A percentile compares a stretch with the other conserved stretches of the same genome.
Conservation (phyloP, 2,329 filamentous ascomycete genomes). For the Colletotrichum melonis region DNA sequence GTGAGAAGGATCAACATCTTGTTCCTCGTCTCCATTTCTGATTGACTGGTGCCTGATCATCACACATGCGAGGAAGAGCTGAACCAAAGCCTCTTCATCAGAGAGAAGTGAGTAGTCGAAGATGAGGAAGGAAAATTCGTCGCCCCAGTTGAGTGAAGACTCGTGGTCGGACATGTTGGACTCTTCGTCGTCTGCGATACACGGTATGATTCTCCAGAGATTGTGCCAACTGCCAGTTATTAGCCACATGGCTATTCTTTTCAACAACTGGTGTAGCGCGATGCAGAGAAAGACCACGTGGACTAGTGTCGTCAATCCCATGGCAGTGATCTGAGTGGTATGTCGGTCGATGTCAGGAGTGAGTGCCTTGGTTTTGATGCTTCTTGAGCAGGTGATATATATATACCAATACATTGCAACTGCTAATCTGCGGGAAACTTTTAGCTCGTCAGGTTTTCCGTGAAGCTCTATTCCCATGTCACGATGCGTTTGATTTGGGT, state of each 20-base stretch:
- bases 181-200: background rate
- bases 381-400: too few relatives aligned
- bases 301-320: background rate
- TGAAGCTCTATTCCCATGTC: too few relatives aligned
- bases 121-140: background rate
- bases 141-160: background rate
- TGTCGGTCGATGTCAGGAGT: background rate
- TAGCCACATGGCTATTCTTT: background rate
- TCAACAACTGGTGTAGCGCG: background rate
- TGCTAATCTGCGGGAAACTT: too few relatives aligned
- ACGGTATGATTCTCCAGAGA: background rate
- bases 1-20: background rate
- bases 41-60: background rate
- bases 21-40: background rate
- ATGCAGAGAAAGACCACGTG: background rate
- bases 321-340: background rate
- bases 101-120: background rate
- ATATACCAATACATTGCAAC: too few relatives aligned
- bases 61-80: background rate
- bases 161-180: background rate
- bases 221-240: background rate
- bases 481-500: background rate
- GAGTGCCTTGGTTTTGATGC: too few relatives aligned
- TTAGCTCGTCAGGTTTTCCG: too few relatives aligned
- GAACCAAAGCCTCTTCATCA: background rate